Conservation (phyloP, 345 rosid genomes). For the Eucalyptus rudis region DNA sequence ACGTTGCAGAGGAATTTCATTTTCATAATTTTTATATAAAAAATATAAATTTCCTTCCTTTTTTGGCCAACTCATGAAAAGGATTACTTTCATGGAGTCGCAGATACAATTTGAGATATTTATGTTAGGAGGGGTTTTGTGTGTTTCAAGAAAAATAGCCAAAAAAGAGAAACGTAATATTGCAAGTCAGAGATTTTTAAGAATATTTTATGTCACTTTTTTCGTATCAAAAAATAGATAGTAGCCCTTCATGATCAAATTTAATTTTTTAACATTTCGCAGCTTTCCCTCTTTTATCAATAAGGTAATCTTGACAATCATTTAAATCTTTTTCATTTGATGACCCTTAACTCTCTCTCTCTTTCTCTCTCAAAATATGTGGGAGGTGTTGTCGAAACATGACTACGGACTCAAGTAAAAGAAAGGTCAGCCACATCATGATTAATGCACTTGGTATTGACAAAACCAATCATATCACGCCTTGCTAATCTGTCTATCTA, state of each 20-base stretch:
- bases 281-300: background rate
- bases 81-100: background rate
- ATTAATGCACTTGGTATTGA: background rate
- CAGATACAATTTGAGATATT: background rate
- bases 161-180: background rate
- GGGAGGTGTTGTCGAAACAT: background rate
- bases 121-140: background rate
- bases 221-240: background rate
- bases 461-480: background rate
- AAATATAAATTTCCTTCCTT: too few relatives aligned
- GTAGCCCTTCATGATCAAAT: background rate
- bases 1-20: background rate
- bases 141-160: background rate
- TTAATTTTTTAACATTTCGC: background rate
- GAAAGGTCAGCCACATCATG: background rate
- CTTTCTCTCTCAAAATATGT: background rate
- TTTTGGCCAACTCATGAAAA: background rate
- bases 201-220: background rate
- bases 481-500: background rate
- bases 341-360: background rate
- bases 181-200: background rate
- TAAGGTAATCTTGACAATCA: background rate
- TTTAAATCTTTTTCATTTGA: background rate
- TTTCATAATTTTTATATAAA: background rate
- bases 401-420: background rate